Evolutionary conservation across 1,139 yeast species (phyloP), one percentile per base, ranked within the genome.

Genomic region (Debaryomyces coudertii): DNA sequence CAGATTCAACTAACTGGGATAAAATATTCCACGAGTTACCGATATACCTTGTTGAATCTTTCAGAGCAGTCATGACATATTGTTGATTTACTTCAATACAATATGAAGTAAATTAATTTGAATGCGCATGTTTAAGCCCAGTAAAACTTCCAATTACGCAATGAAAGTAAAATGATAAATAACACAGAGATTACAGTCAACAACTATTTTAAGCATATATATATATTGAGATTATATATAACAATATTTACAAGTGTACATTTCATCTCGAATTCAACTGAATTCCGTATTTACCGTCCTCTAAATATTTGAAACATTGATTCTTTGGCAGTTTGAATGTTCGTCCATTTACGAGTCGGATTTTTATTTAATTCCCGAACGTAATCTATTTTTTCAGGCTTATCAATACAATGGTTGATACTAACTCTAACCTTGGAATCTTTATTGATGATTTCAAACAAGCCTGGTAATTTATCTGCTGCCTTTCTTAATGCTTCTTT

Each of bases 401-500:
- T 73, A 36, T 77, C 71, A 20, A 73, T 65, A 48, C 69, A 67
- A 36, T 57, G 56, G 60, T 80, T 69, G 45, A 90, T 73, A 31
- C 97, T 92, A 9, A 86, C 85, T 71, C 95, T 82, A 30, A 90
- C 80, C 48, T 79, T 73, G 8, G 88, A 79, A 14, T 78, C 81
- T 46, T 74, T 78, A 41, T 85, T 83, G 45, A 93, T 83, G 59
- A 93, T 86, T 67, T 93, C 98, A 69, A 87, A 90, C 41, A 83
- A 79, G 8, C 99, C 98, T 0, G 99, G 99, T 47, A 93, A 77
- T 66, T 92, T 93, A 54, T 85, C 92, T 29, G 95, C 86, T 2
- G 97, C 97, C 63, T 90, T 88, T 65, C 96, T 80, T 59, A 93
- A 80, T 1, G 96, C 95, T 57, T 93, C 97, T 60, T 89, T 81